phyloP scores from a whole-genome alignment of 768 basidiomycete genomes.

The Albatrellus ellisii region DNA sequence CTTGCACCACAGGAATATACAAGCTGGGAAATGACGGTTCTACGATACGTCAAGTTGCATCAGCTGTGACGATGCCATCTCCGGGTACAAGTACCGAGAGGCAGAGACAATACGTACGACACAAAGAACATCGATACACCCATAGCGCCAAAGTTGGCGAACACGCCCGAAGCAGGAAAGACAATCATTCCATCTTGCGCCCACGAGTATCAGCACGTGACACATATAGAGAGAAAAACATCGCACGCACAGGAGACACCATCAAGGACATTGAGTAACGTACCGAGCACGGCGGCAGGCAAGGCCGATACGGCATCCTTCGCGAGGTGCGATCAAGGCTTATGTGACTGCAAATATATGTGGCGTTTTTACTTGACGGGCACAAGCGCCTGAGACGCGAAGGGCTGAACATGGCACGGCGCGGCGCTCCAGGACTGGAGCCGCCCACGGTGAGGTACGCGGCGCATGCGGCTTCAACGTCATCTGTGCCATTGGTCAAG shows the following conservation, averaged over 20 bases:
- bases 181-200: constrained; percentile 86
- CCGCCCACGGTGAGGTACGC: too few relatives aligned
- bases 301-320: constrained; percentile 27
- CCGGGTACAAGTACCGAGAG: background rate
- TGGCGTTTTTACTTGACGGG: too few relatives aligned
- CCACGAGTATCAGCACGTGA: background rate
- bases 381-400: too few relatives aligned
- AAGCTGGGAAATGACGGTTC: constrained; percentile 69
- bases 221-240: background rate
- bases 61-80: background rate
- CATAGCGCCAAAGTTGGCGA: constrained; percentile 68
- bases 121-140: constrained; percentile 97
- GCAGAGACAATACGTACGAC: constrained; percentile 31
- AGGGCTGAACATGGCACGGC: too few relatives aligned
- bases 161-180: constrained; percentile 76
- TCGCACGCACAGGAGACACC: constrained; percentile 71
- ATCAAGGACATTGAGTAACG: constrained; percentile 82
- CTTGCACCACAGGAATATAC: constrained; percentile 81
- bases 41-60: constrained; percentile 15
- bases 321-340: background rate
- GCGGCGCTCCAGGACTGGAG: too few relatives aligned
- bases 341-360: too few relatives aligned
- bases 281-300: constrained; percentile 80
- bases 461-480: background rate
- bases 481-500: too few relatives aligned